phyloP scores from a whole-genome alignment of 2,329 filamentous ascomycete species.

The Nothophoma quercina region DNA sequence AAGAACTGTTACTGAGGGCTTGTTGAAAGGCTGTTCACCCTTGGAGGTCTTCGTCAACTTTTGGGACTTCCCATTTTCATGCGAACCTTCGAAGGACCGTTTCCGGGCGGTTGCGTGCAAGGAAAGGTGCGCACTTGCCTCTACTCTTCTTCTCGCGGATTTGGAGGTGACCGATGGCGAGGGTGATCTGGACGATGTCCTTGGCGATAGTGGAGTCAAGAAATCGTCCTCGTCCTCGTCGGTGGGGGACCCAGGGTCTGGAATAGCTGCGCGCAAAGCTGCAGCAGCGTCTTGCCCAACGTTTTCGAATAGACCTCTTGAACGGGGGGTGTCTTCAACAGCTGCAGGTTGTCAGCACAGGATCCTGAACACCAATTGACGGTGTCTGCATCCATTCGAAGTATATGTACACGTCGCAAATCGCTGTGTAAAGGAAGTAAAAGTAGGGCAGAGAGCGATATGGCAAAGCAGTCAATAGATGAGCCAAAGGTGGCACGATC shows the following conservation, averaged over 20 bases:
- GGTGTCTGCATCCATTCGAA: too few species aligned
- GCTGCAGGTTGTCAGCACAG: neutral
- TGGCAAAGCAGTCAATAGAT: too few species aligned
- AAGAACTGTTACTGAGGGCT: neutral
- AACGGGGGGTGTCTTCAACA: neutral
- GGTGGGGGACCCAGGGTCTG: slow-evolving; percentile 38
- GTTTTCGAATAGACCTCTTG: neutral
- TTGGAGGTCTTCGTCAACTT: slow-evolving; percentile 39
- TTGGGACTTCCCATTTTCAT: slow-evolving; percentile 27
- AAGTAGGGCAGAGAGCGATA: too few species aligned
- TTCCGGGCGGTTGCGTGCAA: slow-evolving; percentile 28
- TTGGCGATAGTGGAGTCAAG: slow-evolving; percentile 33
- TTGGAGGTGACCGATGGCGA: slow-evolving; percentile 22
- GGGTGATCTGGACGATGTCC: slow-evolving; percentile 10
- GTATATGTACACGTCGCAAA: too few species aligned
- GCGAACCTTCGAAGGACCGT: slow-evolving; percentile 28
- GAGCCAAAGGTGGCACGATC: too few species aligned
- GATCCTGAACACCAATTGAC: too few species aligned
- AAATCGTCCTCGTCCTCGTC: slow-evolving; percentile 40
- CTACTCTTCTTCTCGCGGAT: slow-evolving; percentile 27
- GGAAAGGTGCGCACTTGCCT: slow-evolving; percentile 38
- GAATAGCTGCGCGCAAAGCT: neutral
- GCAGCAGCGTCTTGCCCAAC: neutral
- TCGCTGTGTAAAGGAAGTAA: too few species aligned
- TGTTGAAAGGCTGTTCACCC: slow-evolving; percentile 31